These are phyloP conservation scores for Tricholoma matsutake DNA, from an alignment of 768 basidiomycete genomes.

Conservation along the genomic window DNA sequence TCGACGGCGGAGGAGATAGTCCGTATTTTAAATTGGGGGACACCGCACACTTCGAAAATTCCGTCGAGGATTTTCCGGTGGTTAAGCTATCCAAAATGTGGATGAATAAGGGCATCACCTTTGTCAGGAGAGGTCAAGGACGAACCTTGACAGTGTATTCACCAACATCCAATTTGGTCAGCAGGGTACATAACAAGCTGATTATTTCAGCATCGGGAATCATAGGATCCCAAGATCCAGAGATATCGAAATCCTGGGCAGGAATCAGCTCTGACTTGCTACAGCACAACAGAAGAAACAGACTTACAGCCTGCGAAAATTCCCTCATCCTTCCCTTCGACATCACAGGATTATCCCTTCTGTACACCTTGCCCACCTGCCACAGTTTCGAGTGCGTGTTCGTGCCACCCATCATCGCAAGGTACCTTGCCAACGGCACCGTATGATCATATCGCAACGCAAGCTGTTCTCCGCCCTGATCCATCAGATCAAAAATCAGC, in stretches of 20 bases:
- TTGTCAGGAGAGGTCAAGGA: background rate
- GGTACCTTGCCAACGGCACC: constrained; percentile 91
- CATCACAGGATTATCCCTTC: constrained; percentile 96
- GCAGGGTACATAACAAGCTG: constrained; percentile 74
- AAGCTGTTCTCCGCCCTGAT: constrained; percentile 96
- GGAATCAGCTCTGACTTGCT: background rate
- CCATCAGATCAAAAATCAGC: constrained; percentile 95
- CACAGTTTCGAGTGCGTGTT: constrained; percentile 78
- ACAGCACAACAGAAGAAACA: background rate
- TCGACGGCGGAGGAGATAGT: constrained; percentile 96
- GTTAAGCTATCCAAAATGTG: constrained; percentile 60
- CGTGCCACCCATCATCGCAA: constrained; percentile 93
- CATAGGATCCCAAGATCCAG: constrained; percentile 93
- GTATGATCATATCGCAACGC: constrained; percentile 95
- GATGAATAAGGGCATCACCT: background rate
- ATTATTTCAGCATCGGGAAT: constrained; percentile 94
- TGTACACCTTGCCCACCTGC: constrained; percentile 99
- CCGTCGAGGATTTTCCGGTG: constrained; percentile 97
- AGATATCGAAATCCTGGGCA: constrained; percentile 89
- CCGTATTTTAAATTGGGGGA: constrained; percentile 84
- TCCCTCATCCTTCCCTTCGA: constrained; percentile 98
- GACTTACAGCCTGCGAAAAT: constrained; percentile 89
- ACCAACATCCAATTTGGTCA: constrained; percentile 83
- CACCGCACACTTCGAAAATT: constrained; percentile 95
- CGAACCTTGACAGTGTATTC: constrained; percentile 90